phyloP scores from a whole-genome alignment of 164 flowering plant genomes.

The Stephania japonica region DNA sequence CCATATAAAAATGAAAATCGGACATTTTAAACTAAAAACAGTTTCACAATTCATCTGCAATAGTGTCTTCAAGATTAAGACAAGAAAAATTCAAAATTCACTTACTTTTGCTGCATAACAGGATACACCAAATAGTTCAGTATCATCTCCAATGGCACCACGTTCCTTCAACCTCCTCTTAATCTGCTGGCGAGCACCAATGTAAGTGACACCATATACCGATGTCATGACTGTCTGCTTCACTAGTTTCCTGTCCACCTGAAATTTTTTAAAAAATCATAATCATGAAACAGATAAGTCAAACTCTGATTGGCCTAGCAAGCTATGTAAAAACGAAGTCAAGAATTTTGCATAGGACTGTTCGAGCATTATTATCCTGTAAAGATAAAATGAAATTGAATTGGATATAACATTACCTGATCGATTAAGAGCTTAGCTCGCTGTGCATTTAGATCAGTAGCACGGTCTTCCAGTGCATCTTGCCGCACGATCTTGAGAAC shows the following conservation, averaged over 20 bases:
- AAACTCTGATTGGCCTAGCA: neutral
- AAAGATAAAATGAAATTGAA: neutral
- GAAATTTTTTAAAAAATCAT: neutral
- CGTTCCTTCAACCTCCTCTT: conserved; percentile 82
- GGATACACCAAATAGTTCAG: conserved; percentile 58
- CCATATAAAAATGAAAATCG: no score
- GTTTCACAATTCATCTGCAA: no score
- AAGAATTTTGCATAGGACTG: neutral
- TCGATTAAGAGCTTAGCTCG: conserved; percentile 60
- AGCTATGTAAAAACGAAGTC: neutral
- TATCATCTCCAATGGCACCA: conserved; percentile 45
- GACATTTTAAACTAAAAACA: no score
- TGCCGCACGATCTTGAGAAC: conserved; percentile 81
- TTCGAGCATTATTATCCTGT: neutral
- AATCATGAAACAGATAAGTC: neutral
- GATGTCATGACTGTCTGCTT: conserved; percentile 99
- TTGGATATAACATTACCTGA: conserved; percentile 44
- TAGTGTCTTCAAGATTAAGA: no score
- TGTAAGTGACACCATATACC: conserved; percentile 95
- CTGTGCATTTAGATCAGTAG: conserved; percentile 40
- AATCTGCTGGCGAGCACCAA: conserved; percentile 98
- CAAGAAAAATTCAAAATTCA: neutral
- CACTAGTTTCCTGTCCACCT: conserved; percentile 92
- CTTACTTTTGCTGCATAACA: conserved; percentile 95
- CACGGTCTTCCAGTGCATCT: conserved; percentile 79